phyloP scores from a whole-genome alignment of 2,329 filamentous ascomycete species.

The Fragosphaeria purpurea region DNA sequence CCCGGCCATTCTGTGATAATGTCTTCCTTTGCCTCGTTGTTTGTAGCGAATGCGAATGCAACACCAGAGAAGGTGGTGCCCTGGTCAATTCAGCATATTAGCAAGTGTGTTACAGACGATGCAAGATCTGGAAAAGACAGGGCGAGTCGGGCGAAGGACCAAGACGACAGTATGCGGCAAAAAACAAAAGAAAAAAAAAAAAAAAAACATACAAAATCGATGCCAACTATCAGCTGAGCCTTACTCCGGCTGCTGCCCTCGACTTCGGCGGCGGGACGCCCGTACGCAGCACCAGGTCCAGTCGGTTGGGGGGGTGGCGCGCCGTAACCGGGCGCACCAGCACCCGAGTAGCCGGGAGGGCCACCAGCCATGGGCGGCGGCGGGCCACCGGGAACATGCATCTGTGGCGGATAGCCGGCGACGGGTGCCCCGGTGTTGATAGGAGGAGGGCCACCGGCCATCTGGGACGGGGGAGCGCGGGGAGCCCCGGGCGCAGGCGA shows the following conservation, averaged over 20 bases:
- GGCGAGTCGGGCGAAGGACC: no score
- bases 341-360: constrained; percentile 35
- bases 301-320: constrained; percentile 25
- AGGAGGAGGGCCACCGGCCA: constrained; percentile 54
- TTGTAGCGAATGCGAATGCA: constrained; percentile 92
- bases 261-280: constrained; percentile 53
- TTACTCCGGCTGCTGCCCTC: constrained; percentile 85
- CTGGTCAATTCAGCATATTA: constrained; percentile 31
- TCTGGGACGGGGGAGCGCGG: constrained; percentile 49
- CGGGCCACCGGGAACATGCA: constrained; percentile 33
- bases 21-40: constrained; percentile 95
- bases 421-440: constrained; percentile 55
- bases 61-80: constrained; percentile 97
- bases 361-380: constrained; percentile 27
- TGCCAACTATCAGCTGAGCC: constrained; percentile 94
- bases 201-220: constrained; percentile 72
- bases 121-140: no score
- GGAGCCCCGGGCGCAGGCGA: constrained; percentile 18
- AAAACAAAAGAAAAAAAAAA: background rate
- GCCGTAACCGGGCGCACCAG: constrained; percentile 36
- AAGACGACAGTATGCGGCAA: background rate
- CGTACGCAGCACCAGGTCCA: constrained; percentile 31
- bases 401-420: constrained; percentile 49
- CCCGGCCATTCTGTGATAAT: constrained; percentile 99
- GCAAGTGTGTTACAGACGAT: no score